Base-by-base conservation (phyloP, 2,329 filamentous ascomycete genomes). In the Hymenoscyphus occultus region DNA sequence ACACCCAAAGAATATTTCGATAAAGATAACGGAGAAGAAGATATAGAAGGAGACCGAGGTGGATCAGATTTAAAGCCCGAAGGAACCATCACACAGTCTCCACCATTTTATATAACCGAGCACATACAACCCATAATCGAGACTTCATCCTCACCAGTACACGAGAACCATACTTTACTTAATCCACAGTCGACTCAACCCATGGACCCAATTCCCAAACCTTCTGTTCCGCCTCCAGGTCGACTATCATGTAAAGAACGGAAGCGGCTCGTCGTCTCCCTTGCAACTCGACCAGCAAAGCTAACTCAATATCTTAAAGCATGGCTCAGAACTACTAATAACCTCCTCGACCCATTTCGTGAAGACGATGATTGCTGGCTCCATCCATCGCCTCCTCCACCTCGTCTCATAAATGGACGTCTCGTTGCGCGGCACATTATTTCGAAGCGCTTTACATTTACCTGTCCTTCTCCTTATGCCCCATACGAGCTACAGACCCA, bases 361-460 rank as follows among this genome's bases (percentile, higher is more conserved):
- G 63, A 65, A 42, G 66, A 71, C 13, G 56, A 64, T 9, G 71
- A 73, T 13, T 73, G 71, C 19, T 72, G 70, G 71, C 64, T 73
- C 22, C 71, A 72, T 59, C 71, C 71, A 5, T 60, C 58, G 0
- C 71, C 71, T n/a, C 70, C 70, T 39, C 42, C 67, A 39, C 39
- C 64, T n/a, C 62, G 54, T 5, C 16, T 69, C 4, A 63, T 39
- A 3, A 56, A 59, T 19, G 69, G 67, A 16, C 63, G 64, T 39
- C 54, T 64, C 7, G 62, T 67, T 19, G 54, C 68, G 12, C 64
- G 59, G 48, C 68, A 68, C 10, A 68, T 60, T n/a, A 65, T 72
- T 22, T 64, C 66, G 28, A 72, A 64, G 56, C 22, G 48, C 5
- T 73, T 71, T 40, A 48, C 16, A 16, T 58, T 56, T 28, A 48